Evolutionary conservation across 2,329 filamentous ascomycete species (phyloP), one percentile per base, ranked within the genome.

Genomic region (Cladosporium sp.): DNA sequence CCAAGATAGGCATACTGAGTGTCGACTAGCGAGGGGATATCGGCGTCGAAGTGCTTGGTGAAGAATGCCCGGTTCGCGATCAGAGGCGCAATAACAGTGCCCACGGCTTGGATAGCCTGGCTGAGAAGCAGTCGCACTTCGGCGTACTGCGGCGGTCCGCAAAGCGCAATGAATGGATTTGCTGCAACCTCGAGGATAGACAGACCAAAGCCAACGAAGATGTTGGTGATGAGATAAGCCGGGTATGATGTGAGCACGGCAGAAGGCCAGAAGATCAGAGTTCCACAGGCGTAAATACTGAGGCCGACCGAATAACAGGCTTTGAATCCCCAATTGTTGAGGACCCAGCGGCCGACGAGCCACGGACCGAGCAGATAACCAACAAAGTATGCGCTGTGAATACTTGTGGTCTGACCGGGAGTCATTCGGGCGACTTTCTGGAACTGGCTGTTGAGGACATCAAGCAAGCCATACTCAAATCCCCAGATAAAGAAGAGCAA

Each of bases 401-500:
- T 83, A 1, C 88, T 88, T 3, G 92, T 79, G 0, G 85, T 88
- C 75, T 92, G 84, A 7, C 85, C 83, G 0, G 82, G 77, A 0
- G 82, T 85, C 82, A 90, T 89, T 26, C 84, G 72, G 16, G 88
- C 84, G 6, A 92, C 84, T 14, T 78, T 74, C 40, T 89, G 86
- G 62, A 92, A 88, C 28, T 87, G 87, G 23, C 84, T 84, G 75
- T 96, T 96, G 31, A 97, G 84, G 0, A 89, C 90, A 72, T 95
- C 92, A 6, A 97, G 82, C 1, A 97, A 84, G 0, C 93, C 93
- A 71, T 97, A 97, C 0, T 92, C 93, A 66, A 97, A 90, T 0
- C 93, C 93, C 93, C 92, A 96, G 2, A 97, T 81, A 69, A 96
- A 88, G 78, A 97, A 96, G 0, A 97, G 81, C 7, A 93, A 85